phyloP scores from a whole-genome alignment of 148 eudicot species.

The Amaranthus hypochondriacus region DNA sequence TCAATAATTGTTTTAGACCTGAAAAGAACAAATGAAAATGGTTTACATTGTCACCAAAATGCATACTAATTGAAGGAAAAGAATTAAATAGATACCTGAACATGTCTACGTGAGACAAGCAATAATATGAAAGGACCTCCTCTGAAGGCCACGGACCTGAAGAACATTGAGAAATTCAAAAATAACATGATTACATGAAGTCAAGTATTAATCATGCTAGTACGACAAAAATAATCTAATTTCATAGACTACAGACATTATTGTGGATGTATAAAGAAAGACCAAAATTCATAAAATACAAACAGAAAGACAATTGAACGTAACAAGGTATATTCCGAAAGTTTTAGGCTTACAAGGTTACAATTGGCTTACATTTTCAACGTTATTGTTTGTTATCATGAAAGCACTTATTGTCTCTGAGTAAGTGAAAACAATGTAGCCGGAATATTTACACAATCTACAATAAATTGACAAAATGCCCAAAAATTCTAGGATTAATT shows the following conservation, averaged over 20 bases:
- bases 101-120: constrained; percentile 52
- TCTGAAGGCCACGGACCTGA: constrained; percentile 98
- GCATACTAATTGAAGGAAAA: not conserved
- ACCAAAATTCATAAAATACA: not conserved
- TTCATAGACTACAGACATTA: not conserved
- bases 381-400: not conserved
- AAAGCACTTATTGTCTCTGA: not conserved
- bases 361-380: constrained; percentile 2
- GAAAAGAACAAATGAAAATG: constrained; percentile 13
- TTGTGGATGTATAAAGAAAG: not conserved
- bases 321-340: not conserved
- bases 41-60: constrained; percentile 1
- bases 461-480: not conserved
- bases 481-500: not conserved
- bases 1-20: constrained; percentile 75
- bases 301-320: not conserved
- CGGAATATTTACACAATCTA: not conserved
- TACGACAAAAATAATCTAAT: not conserved
- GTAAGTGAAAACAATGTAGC: not conserved
- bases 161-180: constrained; percentile 9
- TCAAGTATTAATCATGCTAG: not conserved
- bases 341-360: not conserved
- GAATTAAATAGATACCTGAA: constrained; percentile 51
- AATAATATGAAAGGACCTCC: constrained; percentile 85
- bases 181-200: not conserved